These are phyloP conservation scores for Poa pratensis DNA, from an alignment of 176 grass and related monocot species.

Conservation along the genomic window DNA sequence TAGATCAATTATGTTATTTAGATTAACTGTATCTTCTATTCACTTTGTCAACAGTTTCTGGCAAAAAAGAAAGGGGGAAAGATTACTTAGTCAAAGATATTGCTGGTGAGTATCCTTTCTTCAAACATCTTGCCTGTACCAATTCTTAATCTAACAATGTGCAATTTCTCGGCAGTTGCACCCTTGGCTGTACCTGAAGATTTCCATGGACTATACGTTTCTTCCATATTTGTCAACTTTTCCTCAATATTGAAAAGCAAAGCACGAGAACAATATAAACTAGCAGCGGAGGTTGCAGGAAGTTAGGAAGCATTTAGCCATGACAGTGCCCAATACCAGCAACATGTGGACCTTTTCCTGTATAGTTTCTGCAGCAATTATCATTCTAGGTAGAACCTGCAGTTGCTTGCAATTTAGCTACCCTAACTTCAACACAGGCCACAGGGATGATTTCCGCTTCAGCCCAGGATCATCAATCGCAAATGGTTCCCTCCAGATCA, in stretches of 20 bases:
- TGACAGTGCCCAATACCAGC: not conserved
- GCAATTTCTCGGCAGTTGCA: not conserved
- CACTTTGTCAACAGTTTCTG: too few relatives aligned
- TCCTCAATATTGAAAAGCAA: not conserved
- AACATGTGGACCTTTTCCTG: not conserved
- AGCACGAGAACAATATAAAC: not conserved
- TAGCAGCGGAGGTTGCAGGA: not conserved
- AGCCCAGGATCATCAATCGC: not conserved
- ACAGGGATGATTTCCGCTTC: constrained; percentile 41
- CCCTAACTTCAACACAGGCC: constrained; percentile 13
- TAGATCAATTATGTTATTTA: too few relatives aligned
- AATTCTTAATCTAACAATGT: not conserved
- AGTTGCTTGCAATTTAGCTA: constrained; percentile 47
- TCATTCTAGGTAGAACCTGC: constrained; percentile 15
- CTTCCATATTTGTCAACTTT: constrained; percentile 2
- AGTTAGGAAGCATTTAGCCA: constrained; percentile 29
- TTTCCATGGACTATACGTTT: not conserved
- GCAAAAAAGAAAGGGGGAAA: too few relatives aligned
- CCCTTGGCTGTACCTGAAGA: not conserved
- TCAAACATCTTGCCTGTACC: too few relatives aligned
- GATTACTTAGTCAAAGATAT: too few relatives aligned
- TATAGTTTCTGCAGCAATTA: not conserved
- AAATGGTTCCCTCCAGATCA: constrained; percentile 22
- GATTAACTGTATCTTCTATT: too few relatives aligned
- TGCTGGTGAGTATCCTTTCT: too few relatives aligned